Evolutionary conservation across 2,329 filamentous ascomycete species (phyloP).

Genomic region (Diaporthe helianthi): DNA sequence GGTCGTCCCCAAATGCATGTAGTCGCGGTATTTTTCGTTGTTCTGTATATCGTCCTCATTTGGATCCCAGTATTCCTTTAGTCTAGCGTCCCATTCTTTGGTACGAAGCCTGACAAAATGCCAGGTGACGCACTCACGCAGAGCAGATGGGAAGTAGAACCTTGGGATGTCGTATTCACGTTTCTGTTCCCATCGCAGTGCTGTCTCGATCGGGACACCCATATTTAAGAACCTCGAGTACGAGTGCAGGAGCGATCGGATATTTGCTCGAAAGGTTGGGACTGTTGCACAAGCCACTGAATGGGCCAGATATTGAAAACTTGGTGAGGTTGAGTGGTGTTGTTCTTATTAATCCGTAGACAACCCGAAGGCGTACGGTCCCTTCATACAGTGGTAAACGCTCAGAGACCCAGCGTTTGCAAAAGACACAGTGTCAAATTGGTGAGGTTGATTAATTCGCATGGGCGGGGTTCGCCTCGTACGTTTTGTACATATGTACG

Average conservation of each 20-base stretch:
- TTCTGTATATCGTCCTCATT: not conserved
- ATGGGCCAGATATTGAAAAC: too few species aligned
- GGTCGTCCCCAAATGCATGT: not conserved
- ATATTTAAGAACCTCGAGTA: not conserved
- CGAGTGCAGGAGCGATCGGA: not conserved
- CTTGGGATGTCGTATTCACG: not conserved
- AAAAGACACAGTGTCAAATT: too few species aligned
- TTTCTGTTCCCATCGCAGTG: not conserved
- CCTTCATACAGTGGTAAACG: too few species aligned
- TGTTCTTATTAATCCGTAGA: too few species aligned
- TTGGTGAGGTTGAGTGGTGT: too few species aligned
- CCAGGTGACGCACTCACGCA: not conserved
- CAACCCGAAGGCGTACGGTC: too few species aligned
- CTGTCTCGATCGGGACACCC: not conserved
- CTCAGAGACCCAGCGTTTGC: too few species aligned
- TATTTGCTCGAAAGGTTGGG: not conserved
- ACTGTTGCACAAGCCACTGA: too few species aligned
- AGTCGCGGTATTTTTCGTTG: not conserved
- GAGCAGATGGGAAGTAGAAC: not conserved
- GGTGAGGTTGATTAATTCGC: too few species aligned
- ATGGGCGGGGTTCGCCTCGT: too few species aligned
- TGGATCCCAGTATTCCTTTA: not conserved
- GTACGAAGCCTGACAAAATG: slow-evolving; percentile 8
- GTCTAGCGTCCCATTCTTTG: not conserved
- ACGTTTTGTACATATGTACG: too few species aligned